Conservation (phyloP, 345 rosid genomes). For the Euphorbia lathyris region DNA sequence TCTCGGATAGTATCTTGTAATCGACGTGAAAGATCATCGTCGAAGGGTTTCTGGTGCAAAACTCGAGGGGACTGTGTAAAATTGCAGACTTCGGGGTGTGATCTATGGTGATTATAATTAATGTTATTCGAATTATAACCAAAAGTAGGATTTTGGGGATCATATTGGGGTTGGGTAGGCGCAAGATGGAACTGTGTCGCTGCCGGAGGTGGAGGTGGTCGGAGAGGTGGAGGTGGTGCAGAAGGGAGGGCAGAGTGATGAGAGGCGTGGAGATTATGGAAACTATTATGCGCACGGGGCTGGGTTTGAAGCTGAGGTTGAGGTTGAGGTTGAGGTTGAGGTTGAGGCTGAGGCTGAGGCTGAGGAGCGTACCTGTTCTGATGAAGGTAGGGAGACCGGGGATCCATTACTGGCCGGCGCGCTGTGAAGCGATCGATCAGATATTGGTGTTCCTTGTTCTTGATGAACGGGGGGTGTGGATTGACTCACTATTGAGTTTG, state of each 20-base stretch:
- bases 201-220: conserved; percentile 11
- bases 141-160: conserved; percentile 36
- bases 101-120: conserved; percentile 16
- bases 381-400: neutral
- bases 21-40: conserved; percentile 16
- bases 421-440: no score
- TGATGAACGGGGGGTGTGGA: neutral
- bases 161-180: conserved; percentile 27
- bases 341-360: no score
- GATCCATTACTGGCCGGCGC: neutral
- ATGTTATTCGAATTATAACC: conserved; percentile 27
- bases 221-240: conserved; percentile 25
- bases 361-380: conserved; percentile 16
- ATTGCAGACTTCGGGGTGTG: conserved; percentile 25
- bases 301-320: conserved; percentile 35
- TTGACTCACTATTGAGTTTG: no score
- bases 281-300: conserved; percentile 16
- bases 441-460: neutral
- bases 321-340: conserved; percentile 29
- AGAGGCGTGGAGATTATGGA: conserved; percentile 13
- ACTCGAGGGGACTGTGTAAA: conserved; percentile 25
- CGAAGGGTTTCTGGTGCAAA: conserved; percentile 13
- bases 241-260: conserved; percentile 16
- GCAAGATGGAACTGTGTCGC: conserved; percentile 23
- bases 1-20: conserved; percentile 18